Percentiles rank a stretch among this genome's conserved stretches.
Conservation (phyloP, 495 filamentous ascomycete species). For the Lasiosphaeriaceae sp. region DNA sequence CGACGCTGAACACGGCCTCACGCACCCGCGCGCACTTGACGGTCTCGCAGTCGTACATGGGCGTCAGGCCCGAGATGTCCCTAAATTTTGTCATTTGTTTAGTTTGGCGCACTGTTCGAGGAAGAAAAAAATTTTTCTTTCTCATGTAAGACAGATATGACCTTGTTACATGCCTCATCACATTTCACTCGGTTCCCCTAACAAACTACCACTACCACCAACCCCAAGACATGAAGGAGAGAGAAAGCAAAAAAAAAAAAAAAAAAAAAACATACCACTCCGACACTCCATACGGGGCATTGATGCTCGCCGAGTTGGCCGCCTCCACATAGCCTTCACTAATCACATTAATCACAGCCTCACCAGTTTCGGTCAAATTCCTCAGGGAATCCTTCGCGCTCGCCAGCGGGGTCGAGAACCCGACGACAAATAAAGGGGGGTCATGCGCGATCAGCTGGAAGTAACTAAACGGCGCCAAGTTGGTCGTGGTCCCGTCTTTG, state of each 20-base stretch:
- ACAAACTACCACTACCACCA: too few species aligned
- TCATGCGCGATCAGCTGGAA: conserved; percentile 82
- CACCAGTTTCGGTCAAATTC: conserved; percentile 66
- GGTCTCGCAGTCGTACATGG: conserved; percentile 54
- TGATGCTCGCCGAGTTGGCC: conserved; percentile 73
- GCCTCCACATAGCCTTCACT: conserved; percentile 83
- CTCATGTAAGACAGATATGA: too few species aligned
- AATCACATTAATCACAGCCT: conserved; percentile 86
- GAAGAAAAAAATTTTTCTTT: too few species aligned
- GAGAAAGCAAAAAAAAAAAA: too few species aligned
- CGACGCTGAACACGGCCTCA: conserved; percentile 78
- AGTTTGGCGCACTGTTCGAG: too few species aligned
- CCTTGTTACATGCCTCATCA: too few species aligned
- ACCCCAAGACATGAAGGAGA: too few species aligned
- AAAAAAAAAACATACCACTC: conserved; percentile 53
- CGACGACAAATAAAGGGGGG: conserved; percentile 83
- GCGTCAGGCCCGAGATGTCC: conserved; percentile 71
- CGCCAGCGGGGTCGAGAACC: conserved; percentile 56
- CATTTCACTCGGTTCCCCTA: too few species aligned
- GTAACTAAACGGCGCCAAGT: conserved; percentile 87
- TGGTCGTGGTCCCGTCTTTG: conserved; percentile 44
- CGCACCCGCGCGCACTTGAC: conserved; percentile 71
- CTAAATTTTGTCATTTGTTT: too few species aligned
- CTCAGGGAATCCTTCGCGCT: conserved; percentile 69
- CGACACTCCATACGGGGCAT: conserved; percentile 71